Conservation (phyloP, 441 rosid species). For the Eruca vesicaria region DNA sequence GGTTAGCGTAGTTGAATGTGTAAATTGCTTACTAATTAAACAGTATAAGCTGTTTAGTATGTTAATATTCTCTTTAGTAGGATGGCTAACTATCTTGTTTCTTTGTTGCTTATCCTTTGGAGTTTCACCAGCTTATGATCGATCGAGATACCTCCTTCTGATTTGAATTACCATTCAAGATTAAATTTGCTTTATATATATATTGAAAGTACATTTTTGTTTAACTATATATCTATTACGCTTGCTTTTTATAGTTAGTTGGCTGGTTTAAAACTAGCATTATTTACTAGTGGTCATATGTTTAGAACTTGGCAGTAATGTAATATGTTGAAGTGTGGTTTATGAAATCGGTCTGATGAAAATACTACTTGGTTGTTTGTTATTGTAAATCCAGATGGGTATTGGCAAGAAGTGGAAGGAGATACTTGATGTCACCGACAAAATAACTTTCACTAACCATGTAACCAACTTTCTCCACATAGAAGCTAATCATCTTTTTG, state of each 20-base stretch:
- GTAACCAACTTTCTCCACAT: slow-evolving; percentile 29
- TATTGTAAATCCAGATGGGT: slow-evolving; percentile 52
- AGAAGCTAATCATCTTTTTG: not conserved
- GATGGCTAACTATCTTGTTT: not conserved
- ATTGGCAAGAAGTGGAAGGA: slow-evolving; percentile 98
- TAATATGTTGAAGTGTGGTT: not conserved
- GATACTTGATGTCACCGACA: slow-evolving; percentile 69
- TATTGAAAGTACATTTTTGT: not conserved
- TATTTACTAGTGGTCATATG: not conserved
- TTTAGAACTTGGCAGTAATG: not conserved
- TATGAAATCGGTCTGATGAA: not conserved
- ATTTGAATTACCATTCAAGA: not conserved
- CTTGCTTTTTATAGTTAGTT: not conserved
- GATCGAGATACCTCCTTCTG: not conserved
- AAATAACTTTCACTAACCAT: slow-evolving; percentile 76
- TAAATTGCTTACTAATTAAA: not conserved
- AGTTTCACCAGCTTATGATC: not conserved
- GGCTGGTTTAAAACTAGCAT: not conserved
- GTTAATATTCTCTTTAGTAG: not conserved
- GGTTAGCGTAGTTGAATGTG: not conserved
- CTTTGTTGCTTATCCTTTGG: not conserved
- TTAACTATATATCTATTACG: not conserved
- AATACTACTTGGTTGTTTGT: not conserved
- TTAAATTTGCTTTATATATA: too few species aligned
- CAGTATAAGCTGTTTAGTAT: too few species aligned